Evolutionary conservation across 306 rosid genomes (phyloP).

Genomic region (Cicer chorassanicum): DNA sequence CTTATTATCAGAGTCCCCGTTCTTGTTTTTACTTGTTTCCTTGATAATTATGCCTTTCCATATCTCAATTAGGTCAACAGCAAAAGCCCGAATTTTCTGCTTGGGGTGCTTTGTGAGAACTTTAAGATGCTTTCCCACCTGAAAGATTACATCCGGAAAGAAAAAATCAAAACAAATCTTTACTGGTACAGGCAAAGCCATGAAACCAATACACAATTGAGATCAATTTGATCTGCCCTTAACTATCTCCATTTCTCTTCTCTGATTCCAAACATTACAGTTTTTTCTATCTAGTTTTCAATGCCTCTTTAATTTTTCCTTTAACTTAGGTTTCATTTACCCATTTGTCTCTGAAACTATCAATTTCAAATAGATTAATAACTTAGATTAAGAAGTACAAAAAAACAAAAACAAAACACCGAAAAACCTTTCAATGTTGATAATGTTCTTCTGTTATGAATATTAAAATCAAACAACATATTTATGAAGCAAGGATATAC

Average conservation of each 20-base stretch:
- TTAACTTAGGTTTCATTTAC: neutral
- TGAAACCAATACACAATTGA: conserved; percentile 22
- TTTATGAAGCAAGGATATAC: neutral
- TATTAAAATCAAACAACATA: neutral
- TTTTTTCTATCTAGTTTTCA: neutral
- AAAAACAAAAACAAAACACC: neutral
- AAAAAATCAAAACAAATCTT: conserved; percentile 31
- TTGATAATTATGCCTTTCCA: conserved; percentile 83
- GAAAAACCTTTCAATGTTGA: neutral
- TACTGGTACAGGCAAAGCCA: conserved; percentile 7
- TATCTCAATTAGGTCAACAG: conserved; percentile 71
- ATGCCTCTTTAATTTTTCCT: neutral
- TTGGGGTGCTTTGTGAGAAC: conserved; percentile 83
- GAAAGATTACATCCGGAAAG: conserved; percentile 37
- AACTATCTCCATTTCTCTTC: neutral
- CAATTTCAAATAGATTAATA: neutral
- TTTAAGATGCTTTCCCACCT: conserved; percentile 93
- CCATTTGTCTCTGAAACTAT: conserved; percentile 6
- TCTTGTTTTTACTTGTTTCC: conserved; percentile 74
- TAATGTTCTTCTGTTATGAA: conserved; percentile 4
- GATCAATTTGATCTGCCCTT: neutral
- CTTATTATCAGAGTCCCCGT: conserved; percentile 59
- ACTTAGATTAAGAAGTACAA: neutral
- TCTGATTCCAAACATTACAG: neutral
- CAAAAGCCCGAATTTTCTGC: conserved; percentile 73